Conservation (phyloP, 2,329 filamentous ascomycete genomes). For the Paecilomyces niveus region DNA sequence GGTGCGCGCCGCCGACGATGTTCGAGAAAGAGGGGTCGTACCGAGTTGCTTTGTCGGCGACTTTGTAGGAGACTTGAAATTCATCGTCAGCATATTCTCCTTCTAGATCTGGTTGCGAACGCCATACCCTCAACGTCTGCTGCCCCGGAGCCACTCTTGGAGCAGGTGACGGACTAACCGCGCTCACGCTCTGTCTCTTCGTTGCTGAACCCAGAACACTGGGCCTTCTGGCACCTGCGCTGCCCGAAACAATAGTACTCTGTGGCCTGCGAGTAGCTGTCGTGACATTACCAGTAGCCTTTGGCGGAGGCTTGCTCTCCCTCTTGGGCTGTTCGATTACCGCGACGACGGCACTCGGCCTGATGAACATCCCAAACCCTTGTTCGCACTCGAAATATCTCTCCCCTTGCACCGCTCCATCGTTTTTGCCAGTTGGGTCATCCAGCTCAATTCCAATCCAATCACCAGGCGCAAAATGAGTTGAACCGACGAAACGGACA, state of each 20-base stretch:
- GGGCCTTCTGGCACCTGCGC: slow-evolving; percentile 34
- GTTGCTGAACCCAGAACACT: slow-evolving; percentile 46
- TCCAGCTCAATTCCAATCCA: slow-evolving; percentile 90
- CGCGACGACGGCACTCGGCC: slow-evolving; percentile 60
- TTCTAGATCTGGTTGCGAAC: neutral
- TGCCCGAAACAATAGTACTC: slow-evolving; percentile 28
- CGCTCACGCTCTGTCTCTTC: slow-evolving; percentile 64
- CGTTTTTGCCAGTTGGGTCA: slow-evolving; percentile 79
- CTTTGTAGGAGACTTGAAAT: slow-evolving; percentile 62
- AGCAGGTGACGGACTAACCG: slow-evolving; percentile 64
- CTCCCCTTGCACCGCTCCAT: slow-evolving; percentile 81
- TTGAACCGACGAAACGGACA: slow-evolving; percentile 74
- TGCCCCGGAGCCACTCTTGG: slow-evolving; percentile 42
- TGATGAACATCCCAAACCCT: slow-evolving; percentile 77
- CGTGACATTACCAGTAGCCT: slow-evolving; percentile 18
- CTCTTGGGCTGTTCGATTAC: slow-evolving; percentile 32
- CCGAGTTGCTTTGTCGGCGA: slow-evolving; percentile 71
- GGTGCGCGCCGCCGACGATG: slow-evolving; percentile 42
- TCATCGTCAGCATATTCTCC: neutral
- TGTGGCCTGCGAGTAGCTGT: slow-evolving; percentile 32
- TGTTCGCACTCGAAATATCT: slow-evolving; percentile 76
- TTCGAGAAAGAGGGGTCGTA: slow-evolving; percentile 34
- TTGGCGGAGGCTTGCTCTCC: slow-evolving; percentile 32
- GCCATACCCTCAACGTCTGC: slow-evolving; percentile 30
- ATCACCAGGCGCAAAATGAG: slow-evolving; percentile 71